Evolutionary conservation across 306 rosid genomes (phyloP), one percentile per base, ranked within the genome.

Genomic region (Crataegus laevigata): DNA sequence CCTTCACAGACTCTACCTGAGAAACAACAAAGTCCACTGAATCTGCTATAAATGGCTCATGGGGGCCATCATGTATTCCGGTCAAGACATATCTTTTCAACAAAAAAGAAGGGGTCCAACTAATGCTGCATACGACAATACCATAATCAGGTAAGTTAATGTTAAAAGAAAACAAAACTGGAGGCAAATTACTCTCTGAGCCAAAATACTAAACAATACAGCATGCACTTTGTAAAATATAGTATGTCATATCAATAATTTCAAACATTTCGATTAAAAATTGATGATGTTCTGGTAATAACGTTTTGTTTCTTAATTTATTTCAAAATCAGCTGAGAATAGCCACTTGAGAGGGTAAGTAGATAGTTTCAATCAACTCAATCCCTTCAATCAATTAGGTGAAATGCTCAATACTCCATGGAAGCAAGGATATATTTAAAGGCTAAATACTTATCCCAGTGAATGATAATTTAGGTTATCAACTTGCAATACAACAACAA

Each of bases 31-130:
- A 96, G 85, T 96, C 98, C 30, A 92, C 98, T 29, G 99, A 96
- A 89, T 96, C 99, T 0, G 99, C 99, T 82, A 94, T 94, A 84
- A 94, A 94, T 70, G 99, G 99, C 85, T 94, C 99, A 40, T 89
- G 97, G 57, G 97, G 99, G 62, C 97, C 99, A 81, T 90, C 97
- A 26, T 93, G 99, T 82, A 94, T 94, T 81, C 99, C 99, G 72
- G 99, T 89, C 75, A 94, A 87, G 83, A 94, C 96, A 67, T 90
- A 92, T 78, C 99, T 88, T 89, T 94, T 94, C 81, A 94, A 88
- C 92, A 94, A 84, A 89, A 94, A 94, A 32, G 99, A 92, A 75
- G 99, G 99, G 73, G 96, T 86, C 99, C 99, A 94, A 87, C 96
- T 78, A 74, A 92, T 96, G 69, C 99, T 94, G 98, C 85, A 82